Conservation (phyloP, 352 stramenopile genomes). For the Globisporangium orthogonon region DNA sequence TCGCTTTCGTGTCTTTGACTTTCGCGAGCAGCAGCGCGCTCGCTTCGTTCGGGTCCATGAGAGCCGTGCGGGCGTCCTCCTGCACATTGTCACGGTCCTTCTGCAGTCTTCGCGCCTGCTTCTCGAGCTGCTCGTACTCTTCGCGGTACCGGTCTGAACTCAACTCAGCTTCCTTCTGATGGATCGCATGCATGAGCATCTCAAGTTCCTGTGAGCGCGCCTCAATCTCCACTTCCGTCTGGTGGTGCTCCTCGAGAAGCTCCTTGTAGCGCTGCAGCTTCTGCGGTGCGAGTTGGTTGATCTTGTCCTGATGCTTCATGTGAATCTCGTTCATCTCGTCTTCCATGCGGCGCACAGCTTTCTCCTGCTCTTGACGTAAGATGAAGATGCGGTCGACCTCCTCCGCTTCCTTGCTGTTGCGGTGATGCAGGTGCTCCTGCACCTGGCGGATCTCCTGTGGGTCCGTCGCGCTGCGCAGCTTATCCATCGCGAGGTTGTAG, state of each 20-base stretch:
- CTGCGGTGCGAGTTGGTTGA: conserved; percentile 84
- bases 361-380: conserved; percentile 80
- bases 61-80: conserved; percentile 76
- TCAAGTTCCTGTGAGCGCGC: conserved; percentile 58
- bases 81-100: conserved; percentile 74
- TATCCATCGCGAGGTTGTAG: conserved; percentile 93
- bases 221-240: conserved; percentile 74
- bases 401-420: conserved; percentile 80
- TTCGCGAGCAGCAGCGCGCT: conserved; percentile 75
- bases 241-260: conserved; percentile 62
- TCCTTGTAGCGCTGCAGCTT: conserved; percentile 81
- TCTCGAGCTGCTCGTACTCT: conserved; percentile 71
- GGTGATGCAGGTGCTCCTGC: conserved; percentile 55
- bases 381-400: conserved; percentile 89
- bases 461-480: conserved; percentile 69
- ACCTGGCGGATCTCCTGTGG: conserved; percentile 63
- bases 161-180: conserved; percentile 70
- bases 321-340: conserved; percentile 76
- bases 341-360: conserved; percentile 57
- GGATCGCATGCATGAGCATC: conserved; percentile 65
- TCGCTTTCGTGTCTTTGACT: conserved; percentile 83
- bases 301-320: conserved; percentile 77
- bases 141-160: conserved; percentile 64
- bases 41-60: conserved; percentile 88
- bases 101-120: conserved; percentile 55